These are phyloP conservation scores for Rubroshorea leprosula DNA, from an alignment of 345 rosid species.

Conservation along the genomic window DNA sequence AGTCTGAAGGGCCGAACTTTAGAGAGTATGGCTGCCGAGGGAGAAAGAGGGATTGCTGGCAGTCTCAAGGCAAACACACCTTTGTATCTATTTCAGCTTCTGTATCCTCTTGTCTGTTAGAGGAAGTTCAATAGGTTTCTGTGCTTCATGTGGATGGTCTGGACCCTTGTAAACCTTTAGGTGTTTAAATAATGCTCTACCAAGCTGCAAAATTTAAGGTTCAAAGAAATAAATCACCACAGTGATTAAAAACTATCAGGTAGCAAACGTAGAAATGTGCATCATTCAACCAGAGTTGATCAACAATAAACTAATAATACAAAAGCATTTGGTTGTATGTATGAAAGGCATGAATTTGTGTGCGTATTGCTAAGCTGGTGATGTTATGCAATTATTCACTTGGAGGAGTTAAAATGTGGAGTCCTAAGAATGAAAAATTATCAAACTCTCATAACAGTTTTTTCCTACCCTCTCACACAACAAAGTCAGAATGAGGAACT, in stretches of 20 bases:
- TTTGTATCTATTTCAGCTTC: constrained; percentile 30
- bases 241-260: not conserved
- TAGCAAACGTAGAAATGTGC: too few species aligned
- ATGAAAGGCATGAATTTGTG: too few species aligned
- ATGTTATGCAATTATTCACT: too few species aligned
- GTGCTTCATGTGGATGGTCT: constrained; percentile 89
- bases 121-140: constrained; percentile 79
- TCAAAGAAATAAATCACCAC: not conserved
- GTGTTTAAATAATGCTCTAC: constrained; percentile 87
- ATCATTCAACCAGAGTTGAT: too few species aligned
- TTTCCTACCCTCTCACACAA: not conserved
- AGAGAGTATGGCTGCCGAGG: too few species aligned
- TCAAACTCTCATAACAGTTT: too few species aligned
- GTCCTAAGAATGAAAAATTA: too few species aligned
- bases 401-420: too few species aligned
- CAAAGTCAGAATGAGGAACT: constrained; percentile 21
- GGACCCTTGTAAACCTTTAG: constrained; percentile 94
- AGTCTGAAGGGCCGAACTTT: too few species aligned
- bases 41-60: constrained; percentile 13
- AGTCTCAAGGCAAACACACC: constrained; percentile 14
- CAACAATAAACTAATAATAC: too few species aligned
- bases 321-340: too few species aligned
- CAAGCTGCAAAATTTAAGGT: constrained; percentile 57
- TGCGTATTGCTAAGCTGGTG: too few species aligned
- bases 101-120: constrained; percentile 86